These are phyloP conservation scores for Chalciporus chontae DNA, from an alignment of 768 basidiomycete species.

Conservation along the genomic window DNA sequence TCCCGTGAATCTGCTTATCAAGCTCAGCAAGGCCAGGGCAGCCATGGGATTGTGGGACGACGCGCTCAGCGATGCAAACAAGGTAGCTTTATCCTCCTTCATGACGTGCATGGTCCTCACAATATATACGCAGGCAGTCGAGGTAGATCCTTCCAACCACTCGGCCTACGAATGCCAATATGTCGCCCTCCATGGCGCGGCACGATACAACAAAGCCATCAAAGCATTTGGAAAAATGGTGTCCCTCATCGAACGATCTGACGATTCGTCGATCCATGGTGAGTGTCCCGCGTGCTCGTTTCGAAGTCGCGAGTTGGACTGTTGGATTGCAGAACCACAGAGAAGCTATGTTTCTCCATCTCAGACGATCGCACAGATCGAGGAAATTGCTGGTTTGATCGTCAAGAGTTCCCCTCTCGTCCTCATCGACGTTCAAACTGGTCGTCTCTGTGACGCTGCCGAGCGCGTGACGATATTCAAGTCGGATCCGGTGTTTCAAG, in stretches of 20 bases:
- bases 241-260: constrained; percentile 1
- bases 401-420: constrained; percentile 1
- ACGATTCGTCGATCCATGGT: not conserved
- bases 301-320: not conserved
- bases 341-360: constrained; percentile 1
- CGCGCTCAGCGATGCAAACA: constrained; percentile 8
- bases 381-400: too few relatives aligned
- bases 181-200: not conserved
- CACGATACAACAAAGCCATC: constrained; percentile 6
- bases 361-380: not conserved
- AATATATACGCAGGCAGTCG: not conserved
- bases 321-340: not conserved
- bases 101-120: not conserved
- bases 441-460: not conserved
- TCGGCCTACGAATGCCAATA: constrained; percentile 1
- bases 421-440: constrained; percentile 5
- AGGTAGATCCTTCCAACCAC: not conserved
- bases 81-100: not conserved
- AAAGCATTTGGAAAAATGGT: constrained; percentile 1
- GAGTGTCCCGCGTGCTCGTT: not conserved
- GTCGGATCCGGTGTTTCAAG: not conserved
- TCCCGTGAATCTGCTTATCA: not conserved
- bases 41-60: constrained; percentile 6
- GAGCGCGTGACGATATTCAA: not conserved
- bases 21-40: constrained; percentile 6